These are phyloP conservation scores for Cyamopsis tetragonoloba DNA, from an alignment of 306 rosid species.

Conservation along the genomic window DNA sequence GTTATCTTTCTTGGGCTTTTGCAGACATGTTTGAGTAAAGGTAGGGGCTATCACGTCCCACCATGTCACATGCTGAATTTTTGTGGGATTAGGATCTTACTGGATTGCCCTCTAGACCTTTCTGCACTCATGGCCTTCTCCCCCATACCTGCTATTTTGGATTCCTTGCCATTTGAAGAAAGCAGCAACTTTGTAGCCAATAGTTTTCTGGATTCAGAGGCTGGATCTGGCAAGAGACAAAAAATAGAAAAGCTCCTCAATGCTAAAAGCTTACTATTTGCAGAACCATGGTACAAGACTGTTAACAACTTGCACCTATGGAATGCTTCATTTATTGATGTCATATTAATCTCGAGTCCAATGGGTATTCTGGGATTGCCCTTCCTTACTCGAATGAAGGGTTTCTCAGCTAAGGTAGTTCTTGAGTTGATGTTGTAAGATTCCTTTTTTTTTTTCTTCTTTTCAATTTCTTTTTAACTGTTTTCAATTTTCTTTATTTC, in stretches of 20 bases:
- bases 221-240: conserved; percentile 35
- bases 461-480: not conserved
- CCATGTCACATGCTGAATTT: conserved; percentile 71
- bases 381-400: conserved; percentile 64
- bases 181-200: conserved; percentile 5
- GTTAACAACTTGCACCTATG: conserved; percentile 54
- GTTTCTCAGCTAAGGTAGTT: conserved; percentile 75
- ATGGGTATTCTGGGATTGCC: conserved; percentile 89
- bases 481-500: not conserved
- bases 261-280: conserved; percentile 45
- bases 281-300: conserved; percentile 85
- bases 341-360: conserved; percentile 74
- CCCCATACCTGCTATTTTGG: conserved; percentile 48
- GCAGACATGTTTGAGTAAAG: conserved; percentile 80
- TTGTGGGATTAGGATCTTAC: conserved; percentile 68
- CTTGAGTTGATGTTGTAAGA: not conserved
- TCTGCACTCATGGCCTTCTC: conserved; percentile 73
- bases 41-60: conserved; percentile 69
- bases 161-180: conserved; percentile 25
- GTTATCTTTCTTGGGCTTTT: not conserved
- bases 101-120: conserved; percentile 85
- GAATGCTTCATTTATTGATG: conserved; percentile 62
- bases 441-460: not conserved
- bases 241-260: conserved; percentile 48
- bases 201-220: conserved; percentile 17